Evolutionary conservation across 1,284 basidiomycete genomes (phyloP), one percentile per base, ranked within the genome.

Genomic region (Coniophora puteana): DNA sequence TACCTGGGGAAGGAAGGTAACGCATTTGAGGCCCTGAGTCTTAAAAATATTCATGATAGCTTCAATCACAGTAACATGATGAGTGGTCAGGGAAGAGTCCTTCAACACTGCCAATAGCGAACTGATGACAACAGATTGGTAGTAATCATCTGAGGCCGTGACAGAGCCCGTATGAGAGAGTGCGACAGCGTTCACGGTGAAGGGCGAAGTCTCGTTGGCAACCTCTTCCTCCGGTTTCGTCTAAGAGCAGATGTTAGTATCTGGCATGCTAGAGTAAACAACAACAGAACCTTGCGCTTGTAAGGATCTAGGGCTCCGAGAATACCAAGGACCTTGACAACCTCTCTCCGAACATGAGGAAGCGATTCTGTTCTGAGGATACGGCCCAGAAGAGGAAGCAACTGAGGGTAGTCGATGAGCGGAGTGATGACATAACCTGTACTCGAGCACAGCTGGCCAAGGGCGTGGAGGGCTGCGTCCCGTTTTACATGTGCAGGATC

Each of bases 11-110:
- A 99, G 68, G 68, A 97, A 99, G 4, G 90, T 82, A 22, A 97
- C 94, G 61, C 94, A 98, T 71, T 94, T 93, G 55, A 99, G 69
- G 7, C 96, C 92, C 61, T 99, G 93, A 0, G 94, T 98, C 65
- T 95, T 93, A 78, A 99, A 99, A 49, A 99, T 98, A 46, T 94
- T 91, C 92, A 99, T 99, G 55, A 99, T 89, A 2, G 95, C 94
- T 62, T 99, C 94, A 50, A 99, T 95, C 45, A 95, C 95, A 33
- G 85, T 91, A 63, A 93, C 84, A 54, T 98, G 93, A 54, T 93
- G 85, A 48, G 74, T 81, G 55, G 76, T 86, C 49, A 95, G 72
- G 5, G 92, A 84, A 43, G 89, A 83, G 57, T 98, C 96, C 57
- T 87, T 89, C 50, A 99, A 68, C 41, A 99, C 91, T 38, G 80